phyloP scores from a whole-genome alignment of 495 filamentous ascomycete genomes.

The Penicillium odoratum region DNA sequence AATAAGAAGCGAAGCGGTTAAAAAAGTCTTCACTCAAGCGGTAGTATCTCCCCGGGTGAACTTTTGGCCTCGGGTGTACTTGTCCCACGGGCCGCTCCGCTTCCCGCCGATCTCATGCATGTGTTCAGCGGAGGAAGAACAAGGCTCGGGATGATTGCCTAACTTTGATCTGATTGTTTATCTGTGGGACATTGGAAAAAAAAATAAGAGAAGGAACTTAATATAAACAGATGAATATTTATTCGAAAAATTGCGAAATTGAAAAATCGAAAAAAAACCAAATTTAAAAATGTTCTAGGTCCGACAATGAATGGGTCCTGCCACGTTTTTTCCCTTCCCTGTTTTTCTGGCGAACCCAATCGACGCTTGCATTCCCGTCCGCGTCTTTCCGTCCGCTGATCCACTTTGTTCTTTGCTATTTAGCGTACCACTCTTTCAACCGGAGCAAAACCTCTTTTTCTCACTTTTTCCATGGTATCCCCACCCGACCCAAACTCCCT shows the following conservation, averaged over 20 bases:
- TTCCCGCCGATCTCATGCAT: constrained; percentile 52
- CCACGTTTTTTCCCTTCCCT: constrained; percentile 37
- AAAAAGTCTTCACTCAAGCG: background rate
- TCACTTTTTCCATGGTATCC: background rate
- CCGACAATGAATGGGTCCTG: constrained; percentile 11
- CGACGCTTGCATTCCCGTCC: constrained; percentile 45
- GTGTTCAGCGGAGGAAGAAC: constrained; percentile 29
- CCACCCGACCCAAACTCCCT: constrained; percentile 26
- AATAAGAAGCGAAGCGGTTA: too few species aligned
- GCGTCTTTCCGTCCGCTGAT: constrained; percentile 40
- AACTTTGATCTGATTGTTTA: background rate
- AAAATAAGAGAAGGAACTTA: background rate
- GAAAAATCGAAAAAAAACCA: too few species aligned
- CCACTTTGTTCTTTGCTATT: constrained; percentile 18
- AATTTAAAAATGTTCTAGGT: background rate
- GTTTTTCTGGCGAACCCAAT: constrained; percentile 23
- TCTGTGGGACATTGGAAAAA: background rate
- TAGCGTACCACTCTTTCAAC: constrained; percentile 19
- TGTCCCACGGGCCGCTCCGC: constrained; percentile 49
- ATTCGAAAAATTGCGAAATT: too few species aligned
- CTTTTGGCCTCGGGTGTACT: constrained; percentile 30
- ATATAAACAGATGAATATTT: background rate
- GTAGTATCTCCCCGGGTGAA: constrained; percentile 7
- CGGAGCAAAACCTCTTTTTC: background rate
- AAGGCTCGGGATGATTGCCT: background rate